These are phyloP conservation scores for Vicia sativa DNA, from an alignment of 306 rosid species.

Conservation along the genomic window DNA sequence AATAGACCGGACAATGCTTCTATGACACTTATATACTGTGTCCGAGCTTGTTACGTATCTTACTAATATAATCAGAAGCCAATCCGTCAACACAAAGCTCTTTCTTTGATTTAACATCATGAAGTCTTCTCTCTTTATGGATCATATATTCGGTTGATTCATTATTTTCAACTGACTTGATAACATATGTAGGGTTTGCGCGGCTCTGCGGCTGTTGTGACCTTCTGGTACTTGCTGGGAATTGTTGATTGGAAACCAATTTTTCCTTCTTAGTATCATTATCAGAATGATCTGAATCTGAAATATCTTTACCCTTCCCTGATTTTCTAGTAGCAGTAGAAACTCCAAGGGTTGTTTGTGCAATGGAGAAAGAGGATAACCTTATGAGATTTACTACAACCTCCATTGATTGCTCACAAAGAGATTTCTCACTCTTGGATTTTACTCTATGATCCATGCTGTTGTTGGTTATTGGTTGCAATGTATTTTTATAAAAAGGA, in stretches of 20 bases:
- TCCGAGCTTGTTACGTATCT: slow-evolving; percentile 53
- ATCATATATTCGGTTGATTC: slow-evolving; percentile 40
- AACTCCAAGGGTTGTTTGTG: slow-evolving; percentile 33
- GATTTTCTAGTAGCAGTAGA: slow-evolving; percentile 13
- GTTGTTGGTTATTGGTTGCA: slow-evolving; percentile 25
- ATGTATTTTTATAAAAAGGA: slow-evolving; percentile 8
- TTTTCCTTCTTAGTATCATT: slow-evolving; percentile 28
- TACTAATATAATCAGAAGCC: slow-evolving; percentile 60
- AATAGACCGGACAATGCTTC: not conserved
- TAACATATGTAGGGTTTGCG: slow-evolving; percentile 48
- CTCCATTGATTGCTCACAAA: slow-evolving; percentile 71
- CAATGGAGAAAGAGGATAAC: slow-evolving; percentile 60
- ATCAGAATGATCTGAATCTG: slow-evolving; percentile 32
- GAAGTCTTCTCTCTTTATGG: slow-evolving; percentile 42
- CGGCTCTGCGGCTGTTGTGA: slow-evolving; percentile 51
- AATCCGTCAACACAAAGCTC: slow-evolving; percentile 57
- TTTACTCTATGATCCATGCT: slow-evolving; percentile 43
- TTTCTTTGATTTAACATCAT: slow-evolving; percentile 27
- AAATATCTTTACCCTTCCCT: slow-evolving; percentile 1
- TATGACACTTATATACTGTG: slow-evolving; percentile 23
- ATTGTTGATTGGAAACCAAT: not conserved
- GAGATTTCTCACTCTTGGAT: slow-evolving; percentile 45
- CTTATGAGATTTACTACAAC: slow-evolving; percentile 65
- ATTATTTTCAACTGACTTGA: slow-evolving; percentile 37
- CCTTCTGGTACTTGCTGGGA: slow-evolving; percentile 34